Evolutionary conservation across 2,329 filamentous ascomycete species (phyloP).

Genomic region (Alternaria novae-zelandiae): DNA sequence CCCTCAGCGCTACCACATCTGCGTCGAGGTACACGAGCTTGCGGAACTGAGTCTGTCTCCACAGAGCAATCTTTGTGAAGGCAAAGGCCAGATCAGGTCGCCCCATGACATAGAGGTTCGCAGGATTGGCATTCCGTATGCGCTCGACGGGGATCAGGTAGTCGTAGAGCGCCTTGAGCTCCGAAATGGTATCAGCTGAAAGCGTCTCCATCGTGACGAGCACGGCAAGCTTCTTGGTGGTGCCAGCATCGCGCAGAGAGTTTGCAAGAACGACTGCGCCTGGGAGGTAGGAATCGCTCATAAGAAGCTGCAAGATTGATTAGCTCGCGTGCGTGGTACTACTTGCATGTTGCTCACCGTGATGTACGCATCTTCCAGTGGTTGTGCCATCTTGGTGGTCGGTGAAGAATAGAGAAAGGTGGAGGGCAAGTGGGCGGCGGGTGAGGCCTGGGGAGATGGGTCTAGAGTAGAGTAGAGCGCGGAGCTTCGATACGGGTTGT

Average conservation of each 20-base stretch:
- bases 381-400: conserved; percentile 38
- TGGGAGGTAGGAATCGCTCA: conserved; percentile 91
- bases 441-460: neutral
- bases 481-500: conserved; percentile 17
- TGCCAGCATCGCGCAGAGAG: conserved; percentile 89
- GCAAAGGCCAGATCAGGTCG: conserved; percentile 87
- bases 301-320: conserved; percentile 71
- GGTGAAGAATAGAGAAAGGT: conserved; percentile 3
- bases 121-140: conserved; percentile 76
- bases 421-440: neutral
- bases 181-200: conserved; percentile 73
- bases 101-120: conserved; percentile 90
- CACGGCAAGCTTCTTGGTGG: conserved; percentile 82
- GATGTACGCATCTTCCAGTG: conserved; percentile 67
- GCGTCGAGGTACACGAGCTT: conserved; percentile 95
- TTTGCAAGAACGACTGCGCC: conserved; percentile 93
- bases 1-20: conserved; percentile 87
- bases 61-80: conserved; percentile 95
- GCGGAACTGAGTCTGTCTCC: conserved; percentile 87
- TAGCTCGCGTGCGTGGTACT: conserved; percentile 31
- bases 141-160: conserved; percentile 84
- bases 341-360: conserved; percentile 57
- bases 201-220: conserved; percentile 83
- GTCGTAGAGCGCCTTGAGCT: conserved; percentile 87
- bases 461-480: conserved; percentile 2